Conservation (phyloP, 805 yeast genomes). For the Candida nonsorbophila region DNA sequence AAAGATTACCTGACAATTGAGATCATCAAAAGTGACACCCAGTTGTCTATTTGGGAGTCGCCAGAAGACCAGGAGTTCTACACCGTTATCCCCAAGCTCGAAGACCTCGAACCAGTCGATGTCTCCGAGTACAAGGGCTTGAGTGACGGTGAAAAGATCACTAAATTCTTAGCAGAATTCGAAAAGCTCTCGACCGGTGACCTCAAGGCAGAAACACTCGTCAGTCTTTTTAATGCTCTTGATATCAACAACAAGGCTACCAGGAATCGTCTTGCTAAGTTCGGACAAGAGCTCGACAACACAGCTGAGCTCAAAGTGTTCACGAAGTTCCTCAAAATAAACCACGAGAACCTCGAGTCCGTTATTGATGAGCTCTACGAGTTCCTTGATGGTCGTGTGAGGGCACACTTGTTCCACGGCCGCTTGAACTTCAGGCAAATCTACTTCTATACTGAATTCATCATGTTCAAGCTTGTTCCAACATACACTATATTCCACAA, state of each 20-base stretch:
- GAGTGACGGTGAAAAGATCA: constrained; percentile 36
- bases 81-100: constrained; percentile 43
- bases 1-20: constrained; percentile 12
- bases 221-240: constrained; percentile 42
- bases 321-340: constrained; percentile 66
- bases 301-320: constrained; percentile 44
- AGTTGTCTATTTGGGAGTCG: constrained; percentile 51
- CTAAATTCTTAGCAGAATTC: constrained; percentile 36
- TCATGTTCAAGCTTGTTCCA: constrained; percentile 72
- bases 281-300: constrained; percentile 46
- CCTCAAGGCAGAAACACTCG: constrained; percentile 46
- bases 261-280: constrained; percentile 51
- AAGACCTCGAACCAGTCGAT: constrained; percentile 14
- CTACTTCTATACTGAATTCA: constrained; percentile 65
- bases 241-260: constrained; percentile 70
- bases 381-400: constrained; percentile 53
- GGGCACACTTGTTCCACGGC: constrained; percentile 51
- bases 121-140: too few relatives aligned
- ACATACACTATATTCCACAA: constrained; percentile 69
- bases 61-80: constrained; percentile 64
- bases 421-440: constrained; percentile 53
- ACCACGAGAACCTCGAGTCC: constrained; percentile 43
- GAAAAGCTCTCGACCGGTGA: constrained; percentile 40
- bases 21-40: constrained; percentile 15
- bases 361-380: constrained; percentile 48